phyloP scores from a whole-genome alignment of 257 asterid genomes.

The Haberlea rhodopensis region DNA sequence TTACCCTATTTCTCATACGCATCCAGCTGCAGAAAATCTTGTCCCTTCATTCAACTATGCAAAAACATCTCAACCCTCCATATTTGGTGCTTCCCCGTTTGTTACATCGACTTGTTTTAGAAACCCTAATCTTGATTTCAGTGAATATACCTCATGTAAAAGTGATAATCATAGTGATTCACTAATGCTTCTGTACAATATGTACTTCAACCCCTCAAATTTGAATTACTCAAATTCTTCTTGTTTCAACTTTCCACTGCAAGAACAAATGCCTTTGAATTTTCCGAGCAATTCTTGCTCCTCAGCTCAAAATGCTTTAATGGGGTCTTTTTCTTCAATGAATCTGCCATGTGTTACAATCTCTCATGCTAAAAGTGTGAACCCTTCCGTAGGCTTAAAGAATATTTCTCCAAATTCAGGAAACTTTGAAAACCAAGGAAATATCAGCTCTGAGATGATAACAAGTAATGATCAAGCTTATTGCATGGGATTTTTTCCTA shows the following conservation, averaged over 20 bases:
- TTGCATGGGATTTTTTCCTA: too few relatives aligned
- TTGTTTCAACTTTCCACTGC: background rate
- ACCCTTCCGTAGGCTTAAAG: background rate
- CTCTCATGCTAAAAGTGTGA: background rate
- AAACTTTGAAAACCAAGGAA: background rate
- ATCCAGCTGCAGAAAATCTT: constrained; percentile 25
- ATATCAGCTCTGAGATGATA: too few relatives aligned
- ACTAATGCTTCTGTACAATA: constrained; percentile 41
- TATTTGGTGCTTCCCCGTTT: constrained; percentile 25
- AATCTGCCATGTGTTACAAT: background rate
- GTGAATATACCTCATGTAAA: constrained; percentile 3
- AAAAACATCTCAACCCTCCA: constrained; percentile 39
- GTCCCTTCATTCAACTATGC: constrained; percentile 34
- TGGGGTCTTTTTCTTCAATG: background rate
- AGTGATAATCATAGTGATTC: constrained; percentile 16
- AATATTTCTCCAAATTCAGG: background rate
- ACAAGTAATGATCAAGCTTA: too few relatives aligned
- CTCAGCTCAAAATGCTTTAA: background rate
- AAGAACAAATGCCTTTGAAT: background rate
- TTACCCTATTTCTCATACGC: constrained; percentile 49
- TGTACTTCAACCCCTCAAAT: constrained; percentile 32
- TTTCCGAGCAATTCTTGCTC: constrained; percentile 6
- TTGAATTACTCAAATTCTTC: background rate
- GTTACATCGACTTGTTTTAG: constrained; percentile 15
- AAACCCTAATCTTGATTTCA: constrained; percentile 37